Evolutionary conservation across 371 early-diverging fungal genomes (phyloP), one percentile per base, ranked within the genome.

Genomic region (Fennellomyces sp.): DNA sequence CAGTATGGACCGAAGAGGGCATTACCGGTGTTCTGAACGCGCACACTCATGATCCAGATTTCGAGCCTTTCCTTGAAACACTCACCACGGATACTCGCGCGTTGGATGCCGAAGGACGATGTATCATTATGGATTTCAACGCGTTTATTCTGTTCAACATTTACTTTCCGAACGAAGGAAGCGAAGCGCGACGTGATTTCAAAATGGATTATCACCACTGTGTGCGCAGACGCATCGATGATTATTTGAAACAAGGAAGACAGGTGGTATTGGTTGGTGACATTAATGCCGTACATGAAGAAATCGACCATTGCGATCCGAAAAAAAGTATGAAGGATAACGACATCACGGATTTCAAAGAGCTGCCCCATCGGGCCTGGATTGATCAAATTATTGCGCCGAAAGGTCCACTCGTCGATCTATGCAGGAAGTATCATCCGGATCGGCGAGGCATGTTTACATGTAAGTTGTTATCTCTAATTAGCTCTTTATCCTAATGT

Each of bases 261-360:
- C 65, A 89, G 25, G 90, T 93, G 0, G 68, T 94, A 2, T 65
- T 96, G 0, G 80, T 84, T 13, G 96, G 95, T 1, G 95, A 94
- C 60, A 76, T 94, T 49, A 94, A 96, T 63, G 85, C 91, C 0
- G 71, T 82, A n/a, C 92, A 90, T 41, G 72, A 78, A 7, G 83
- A 84, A 35, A 75, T 91, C 38, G 95, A 96, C 60, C 93, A 94
- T 59, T 91, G 88, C 66, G 90, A 93, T 38, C 91, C 94, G 0
- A 80, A 72, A 28, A 71, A 84, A 38, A 81, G 81, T 59, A 83
- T 83, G 52, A 80, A 75, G 31, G 88, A 88, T 0, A 38, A 67
- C 33, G 82, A 77, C 0, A 60, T 91, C 11, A 58, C 56, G 3
- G 68, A 82, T 19, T 94, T 93, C 66, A 81, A 78, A 29, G 88